Percentiles rank a stretch among this genome's conserved stretches.
phyloP scores from a whole-genome alignment of 1,139 yeast species.

The Debaryomycetaceae sp. region DNA sequence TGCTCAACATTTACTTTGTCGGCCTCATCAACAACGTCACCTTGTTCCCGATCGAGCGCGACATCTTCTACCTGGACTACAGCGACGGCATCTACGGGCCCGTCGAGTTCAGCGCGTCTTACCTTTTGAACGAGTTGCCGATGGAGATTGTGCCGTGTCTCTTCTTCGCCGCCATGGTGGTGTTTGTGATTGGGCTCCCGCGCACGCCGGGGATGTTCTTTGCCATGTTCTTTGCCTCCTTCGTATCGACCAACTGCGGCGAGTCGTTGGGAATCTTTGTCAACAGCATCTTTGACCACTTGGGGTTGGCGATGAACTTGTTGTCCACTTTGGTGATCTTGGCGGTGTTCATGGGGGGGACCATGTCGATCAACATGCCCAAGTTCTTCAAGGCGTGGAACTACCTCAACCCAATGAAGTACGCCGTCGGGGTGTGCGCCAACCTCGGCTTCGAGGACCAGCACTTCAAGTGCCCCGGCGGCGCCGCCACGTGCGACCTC shows the following conservation, averaged over 20 bases:
- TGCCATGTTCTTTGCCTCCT: conserved; percentile 52
- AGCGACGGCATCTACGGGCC: conserved; percentile 71
- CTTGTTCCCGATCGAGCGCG: conserved; percentile 68
- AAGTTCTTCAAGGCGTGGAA: conserved; percentile 63
- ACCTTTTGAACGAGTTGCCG: conserved; percentile 68
- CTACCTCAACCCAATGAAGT: conserved; percentile 70
- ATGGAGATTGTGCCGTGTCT: conserved; percentile 61
- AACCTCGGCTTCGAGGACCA: conserved; percentile 33
- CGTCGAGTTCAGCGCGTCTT: conserved; percentile 60
- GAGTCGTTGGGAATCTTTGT: conserved; percentile 79
- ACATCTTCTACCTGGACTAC: conserved; percentile 74
- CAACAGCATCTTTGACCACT: conserved; percentile 67
- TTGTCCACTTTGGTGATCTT: conserved; percentile 60
- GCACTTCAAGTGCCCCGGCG: conserved; percentile 25
- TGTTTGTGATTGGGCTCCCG: conserved; percentile 73
- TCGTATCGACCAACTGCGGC: conserved; percentile 65
- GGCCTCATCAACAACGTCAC: conserved; percentile 79
- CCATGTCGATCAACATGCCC: conserved; percentile 75
- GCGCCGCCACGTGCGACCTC: conserved; percentile 22
- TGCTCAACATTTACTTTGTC: conserved; percentile 66
- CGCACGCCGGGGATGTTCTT: conserved; percentile 65
- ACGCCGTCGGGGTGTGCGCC: conserved; percentile 53
- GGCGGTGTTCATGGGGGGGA: conserved; percentile 83
- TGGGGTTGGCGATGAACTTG: conserved; percentile 75
- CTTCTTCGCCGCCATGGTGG: conserved; percentile 57